These are phyloP conservation scores for Podaxis rugospora DNA, from an alignment of 768 basidiomycete genomes.

Conservation along the genomic window DNA sequence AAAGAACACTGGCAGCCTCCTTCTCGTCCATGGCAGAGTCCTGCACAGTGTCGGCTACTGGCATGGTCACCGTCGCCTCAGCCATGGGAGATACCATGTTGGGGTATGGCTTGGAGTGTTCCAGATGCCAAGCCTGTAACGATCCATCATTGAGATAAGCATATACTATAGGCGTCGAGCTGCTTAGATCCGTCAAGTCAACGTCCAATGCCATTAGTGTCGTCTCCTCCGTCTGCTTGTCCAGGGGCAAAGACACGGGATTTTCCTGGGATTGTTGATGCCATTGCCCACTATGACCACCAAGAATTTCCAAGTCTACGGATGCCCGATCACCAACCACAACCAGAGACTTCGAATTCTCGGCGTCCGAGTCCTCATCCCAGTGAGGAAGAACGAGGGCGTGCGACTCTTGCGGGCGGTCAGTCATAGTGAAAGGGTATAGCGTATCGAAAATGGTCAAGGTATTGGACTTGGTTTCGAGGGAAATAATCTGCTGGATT, in stretches of 20 bases:
- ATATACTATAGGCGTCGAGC: constrained; percentile 56
- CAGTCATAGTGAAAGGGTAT: constrained; percentile 36
- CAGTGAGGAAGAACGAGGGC: constrained; percentile 38
- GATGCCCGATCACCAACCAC: constrained; percentile 44
- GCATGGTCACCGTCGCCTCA: constrained; percentile 6
- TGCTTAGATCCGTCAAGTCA: constrained; percentile 54
- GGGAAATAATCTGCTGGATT: constrained; percentile 39
- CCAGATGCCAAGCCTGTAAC: constrained; percentile 66
- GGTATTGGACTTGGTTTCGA: constrained; percentile 38
- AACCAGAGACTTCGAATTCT: constrained; percentile 35
- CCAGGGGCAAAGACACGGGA: constrained; percentile 60
- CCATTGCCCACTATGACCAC: constrained; percentile 36
- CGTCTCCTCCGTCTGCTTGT: constrained; percentile 67
- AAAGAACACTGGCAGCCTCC: constrained; percentile 7
- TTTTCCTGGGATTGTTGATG: constrained; percentile 47
- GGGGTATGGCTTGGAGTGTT: constrained; percentile 55
- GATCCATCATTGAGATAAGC: constrained; percentile 80
- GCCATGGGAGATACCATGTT: constrained; percentile 41
- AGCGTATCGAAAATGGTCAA: constrained; percentile 33
- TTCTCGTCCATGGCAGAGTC: constrained; percentile 8
- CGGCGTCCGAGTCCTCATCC: constrained; percentile 36
- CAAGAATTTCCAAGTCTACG: constrained; percentile 44
- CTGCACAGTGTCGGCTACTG: not conserved
- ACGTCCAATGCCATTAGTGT: constrained; percentile 58
- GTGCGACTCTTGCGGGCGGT: constrained; percentile 36